phyloP scores from a whole-genome alignment of 371 early-diverging fungal species.

The Entomophthora muscae region DNA sequence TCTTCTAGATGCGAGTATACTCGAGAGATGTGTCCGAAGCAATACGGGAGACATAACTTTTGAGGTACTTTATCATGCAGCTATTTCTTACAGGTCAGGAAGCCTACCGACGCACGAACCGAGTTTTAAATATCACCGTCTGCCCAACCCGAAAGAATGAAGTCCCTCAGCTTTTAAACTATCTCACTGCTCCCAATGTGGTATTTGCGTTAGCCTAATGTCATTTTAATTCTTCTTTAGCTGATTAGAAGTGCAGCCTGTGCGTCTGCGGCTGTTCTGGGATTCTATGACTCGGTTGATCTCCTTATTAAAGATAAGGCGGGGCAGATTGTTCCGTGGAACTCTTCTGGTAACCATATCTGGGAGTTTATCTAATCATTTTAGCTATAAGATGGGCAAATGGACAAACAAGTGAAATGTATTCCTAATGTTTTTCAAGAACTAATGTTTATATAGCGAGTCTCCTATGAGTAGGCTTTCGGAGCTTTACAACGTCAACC shows the following conservation, averaged over 20 bases:
- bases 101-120: conserved; percentile 37
- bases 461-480: conserved; percentile 38
- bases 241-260: conserved; percentile 56
- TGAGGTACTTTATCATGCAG: conserved; percentile 19
- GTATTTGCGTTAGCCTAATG: conserved; percentile 15
- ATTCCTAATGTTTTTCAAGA: conserved; percentile 15
- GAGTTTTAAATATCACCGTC: conserved; percentile 52
- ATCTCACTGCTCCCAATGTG: conserved; percentile 59
- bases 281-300: conserved; percentile 34
- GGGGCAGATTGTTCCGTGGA: conserved; percentile 44
- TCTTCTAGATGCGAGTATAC: conserved; percentile 43
- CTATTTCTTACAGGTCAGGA: conserved; percentile 20
- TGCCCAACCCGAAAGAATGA: conserved; percentile 43
- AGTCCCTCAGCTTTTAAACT: conserved; percentile 48
- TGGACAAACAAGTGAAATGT: conserved; percentile 25
- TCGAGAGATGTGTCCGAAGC: conserved; percentile 41
- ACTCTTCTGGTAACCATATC: conserved; percentile 22
- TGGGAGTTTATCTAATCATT: background rate
- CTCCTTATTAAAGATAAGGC: conserved; percentile 45
- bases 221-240: conserved; percentile 14
- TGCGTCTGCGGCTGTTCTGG: conserved; percentile 38
- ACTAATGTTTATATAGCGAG: conserved; percentile 23
- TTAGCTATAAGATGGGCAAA: conserved; percentile 20
- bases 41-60: conserved; percentile 56
- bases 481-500: conserved; percentile 57